Percentiles rank a stretch among this genome's conserved stretches.
phyloP scores from a whole-genome alignment of 1,284 basidiomycete genomes.

The Ustilago curta region DNA sequence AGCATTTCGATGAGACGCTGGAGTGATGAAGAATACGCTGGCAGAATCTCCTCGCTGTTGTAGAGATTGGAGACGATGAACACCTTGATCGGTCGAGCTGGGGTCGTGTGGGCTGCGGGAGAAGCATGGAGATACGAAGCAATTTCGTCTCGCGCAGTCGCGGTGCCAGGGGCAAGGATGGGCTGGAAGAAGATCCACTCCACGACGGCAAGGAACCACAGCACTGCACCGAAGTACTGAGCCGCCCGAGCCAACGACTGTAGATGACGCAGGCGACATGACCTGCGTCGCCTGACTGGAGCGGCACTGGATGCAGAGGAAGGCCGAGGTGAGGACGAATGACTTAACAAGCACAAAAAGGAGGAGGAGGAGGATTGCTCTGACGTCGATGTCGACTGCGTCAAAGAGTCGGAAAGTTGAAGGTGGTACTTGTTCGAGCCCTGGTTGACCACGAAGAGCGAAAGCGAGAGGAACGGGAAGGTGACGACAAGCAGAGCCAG shows the following conservation, averaged over 20 bases:
- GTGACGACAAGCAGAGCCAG: conserved; percentile 31
- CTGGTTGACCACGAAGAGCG: conserved; percentile 13
- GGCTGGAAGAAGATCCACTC: conserved; percentile 36
- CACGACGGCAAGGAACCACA: conserved; percentile 34
- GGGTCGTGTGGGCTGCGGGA: neutral
- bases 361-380: conserved; percentile 8
- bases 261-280: conserved; percentile 8
- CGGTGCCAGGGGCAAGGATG: neutral
- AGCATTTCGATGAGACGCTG: conserved; percentile 62
- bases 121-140: conserved; percentile 3
- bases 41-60: conserved; percentile 58
- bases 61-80: conserved; percentile 60
- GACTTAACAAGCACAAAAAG: conserved; percentile 2
- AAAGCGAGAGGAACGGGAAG: conserved; percentile 32
- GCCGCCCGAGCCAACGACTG: conserved; percentile 11
- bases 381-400: conserved; percentile 7
- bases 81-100: conserved; percentile 24
- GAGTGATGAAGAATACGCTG: conserved; percentile 45
- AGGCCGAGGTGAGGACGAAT: neutral
- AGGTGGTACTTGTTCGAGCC: conserved; percentile 14
- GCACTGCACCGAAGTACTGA: conserved; percentile 23
- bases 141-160: conserved; percentile 10
- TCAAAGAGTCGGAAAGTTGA: conserved; percentile 9
- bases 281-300: conserved; percentile 1
- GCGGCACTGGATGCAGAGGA: neutral